Percentiles rank a stretch among this genome's conserved stretches.
These are phyloP conservation scores for Dovyalis caffra DNA, from an alignment of 345 rosid species.

Conservation along the genomic window DNA sequence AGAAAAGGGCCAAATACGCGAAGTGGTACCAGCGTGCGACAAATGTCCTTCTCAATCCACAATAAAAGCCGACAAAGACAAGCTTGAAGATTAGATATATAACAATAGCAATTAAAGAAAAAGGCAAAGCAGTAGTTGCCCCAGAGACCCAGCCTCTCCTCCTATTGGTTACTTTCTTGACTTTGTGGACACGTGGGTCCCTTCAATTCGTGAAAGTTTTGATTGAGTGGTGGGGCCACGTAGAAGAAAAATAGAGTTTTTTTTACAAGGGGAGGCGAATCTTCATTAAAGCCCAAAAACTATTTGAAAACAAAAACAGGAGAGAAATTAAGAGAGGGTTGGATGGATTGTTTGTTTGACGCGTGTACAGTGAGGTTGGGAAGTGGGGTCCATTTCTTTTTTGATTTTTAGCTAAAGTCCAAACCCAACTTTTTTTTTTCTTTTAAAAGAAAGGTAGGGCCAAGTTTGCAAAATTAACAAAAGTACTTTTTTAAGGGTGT, in stretches of 20 bases:
- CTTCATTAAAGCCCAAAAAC: slow-evolving; percentile 23
- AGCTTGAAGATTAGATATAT: slow-evolving; percentile 34
- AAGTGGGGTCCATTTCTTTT: slow-evolving; percentile 15
- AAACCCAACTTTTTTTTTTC: slow-evolving; percentile 3
- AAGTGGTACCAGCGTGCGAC: slow-evolving; percentile 14
- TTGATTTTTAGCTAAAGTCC: slow-evolving; percentile 22
- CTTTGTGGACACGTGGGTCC: slow-evolving; percentile 45
- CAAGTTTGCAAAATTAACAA: slow-evolving; percentile 9
- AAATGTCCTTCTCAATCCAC: slow-evolving; percentile 27
- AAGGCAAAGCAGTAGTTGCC: slow-evolving; percentile 34
- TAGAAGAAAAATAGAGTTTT: neutral
- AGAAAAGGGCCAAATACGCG: slow-evolving; percentile 10
- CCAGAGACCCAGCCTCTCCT: slow-evolving; percentile 34
- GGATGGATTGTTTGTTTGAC: slow-evolving; percentile 26
- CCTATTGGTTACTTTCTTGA: slow-evolving; percentile 52
- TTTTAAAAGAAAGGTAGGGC: neutral
- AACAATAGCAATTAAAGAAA: slow-evolving; percentile 29
- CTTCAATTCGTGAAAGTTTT: slow-evolving; percentile 29
- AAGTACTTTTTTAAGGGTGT: slow-evolving; percentile 10
- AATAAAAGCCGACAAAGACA: slow-evolving; percentile 36
- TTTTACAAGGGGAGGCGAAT: slow-evolving; percentile 31
- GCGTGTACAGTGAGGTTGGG: slow-evolving; percentile 35
- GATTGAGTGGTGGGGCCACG: slow-evolving; percentile 37
- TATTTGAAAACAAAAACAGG: neutral
- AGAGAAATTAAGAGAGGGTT: neutral